Conservation (phyloP, 345 rosid species). For the Rhodamnia rubescens region DNA sequence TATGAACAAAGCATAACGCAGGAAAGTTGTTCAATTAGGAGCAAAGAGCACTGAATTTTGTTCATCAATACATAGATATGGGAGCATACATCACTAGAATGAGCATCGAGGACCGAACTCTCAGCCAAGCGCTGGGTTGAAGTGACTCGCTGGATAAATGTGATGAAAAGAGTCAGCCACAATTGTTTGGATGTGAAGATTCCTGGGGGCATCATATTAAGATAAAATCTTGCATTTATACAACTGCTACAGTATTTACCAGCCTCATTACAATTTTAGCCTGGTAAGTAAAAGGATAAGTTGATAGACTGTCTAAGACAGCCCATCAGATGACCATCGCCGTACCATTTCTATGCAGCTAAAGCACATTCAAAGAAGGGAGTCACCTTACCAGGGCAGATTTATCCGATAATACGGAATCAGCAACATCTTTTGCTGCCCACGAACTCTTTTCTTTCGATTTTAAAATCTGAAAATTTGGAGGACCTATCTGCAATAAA, state of each 20-base stretch:
- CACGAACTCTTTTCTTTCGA: conserved; percentile 74
- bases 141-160: conserved; percentile 69
- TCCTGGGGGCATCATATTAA: not conserved
- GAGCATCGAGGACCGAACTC: conserved; percentile 87
- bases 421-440: conserved; percentile 85
- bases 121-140: conserved; percentile 81
- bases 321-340: not conserved
- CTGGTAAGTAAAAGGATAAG: not conserved
- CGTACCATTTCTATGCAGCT: not conserved
- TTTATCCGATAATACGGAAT: conserved; percentile 86
- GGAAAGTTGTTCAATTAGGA: not conserved
- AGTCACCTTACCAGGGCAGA: conserved; percentile 64
- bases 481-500: conserved; percentile 87
- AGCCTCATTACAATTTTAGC: not conserved
- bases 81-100: conserved; percentile 43
- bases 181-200: not conserved
- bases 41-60: not conserved
- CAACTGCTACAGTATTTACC: not conserved
- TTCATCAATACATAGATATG: not conserved
- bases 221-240: not conserved
- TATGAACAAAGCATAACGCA: not conserved
- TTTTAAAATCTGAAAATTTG: conserved; percentile 59
- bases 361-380: not conserved
- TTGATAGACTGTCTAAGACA: not conserved
- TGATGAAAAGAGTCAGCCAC: not conserved